Evolutionary conservation across 2,329 filamentous ascomycete genomes (phyloP), one percentile per base, ranked within the genome.

Genomic region (Xylaria sp.): DNA sequence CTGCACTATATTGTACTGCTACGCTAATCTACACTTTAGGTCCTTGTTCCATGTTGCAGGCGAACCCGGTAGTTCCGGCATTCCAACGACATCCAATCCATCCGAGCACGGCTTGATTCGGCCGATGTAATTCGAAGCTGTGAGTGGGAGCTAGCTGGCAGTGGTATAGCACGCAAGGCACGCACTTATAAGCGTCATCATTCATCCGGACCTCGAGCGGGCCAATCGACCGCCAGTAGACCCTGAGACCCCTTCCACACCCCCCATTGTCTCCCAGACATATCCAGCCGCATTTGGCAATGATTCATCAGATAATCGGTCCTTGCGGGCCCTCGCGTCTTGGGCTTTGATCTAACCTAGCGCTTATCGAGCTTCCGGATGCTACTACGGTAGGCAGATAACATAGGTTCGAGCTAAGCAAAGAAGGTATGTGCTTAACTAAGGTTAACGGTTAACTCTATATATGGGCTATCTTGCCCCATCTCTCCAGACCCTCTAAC

Each of bases 121-220:
- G 12, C 65, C 24, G 55, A 63, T 69, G 27, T 56, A 45, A 66
- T 67, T 67, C 64, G 64, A 67, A 64, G 64, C 19, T 17, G 12
- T 14, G n/a, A 27, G 24, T 27, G 24, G 24, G 24, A 27, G 24
- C 24, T 27, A 34, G 17, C 62, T 45, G 53, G 63, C 48, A 8
- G 30, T 54, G 32, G 24, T 8, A 32, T n/a, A 69, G 69, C 69
- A 71, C 69, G 64, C 67, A 65, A 71, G 58, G 61, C 59, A 65
- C 67, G 61, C 67, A 57, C 55, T 36, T 56, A 42, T n/a, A 65
- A 67, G 69, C 69, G 69, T 71, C 69, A 71, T 71, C 64, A 55
- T 55, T 55, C 12, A 57, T 53, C 36, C 51, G 30, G 56, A 54
- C 50, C 27, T 7, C 4, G 45, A 12, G n/a, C 50, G 50, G 36